Evolutionary conservation across 2,329 filamentous ascomycete genomes (phyloP).

Genomic region (Colletotrichum viniferum): DNA sequence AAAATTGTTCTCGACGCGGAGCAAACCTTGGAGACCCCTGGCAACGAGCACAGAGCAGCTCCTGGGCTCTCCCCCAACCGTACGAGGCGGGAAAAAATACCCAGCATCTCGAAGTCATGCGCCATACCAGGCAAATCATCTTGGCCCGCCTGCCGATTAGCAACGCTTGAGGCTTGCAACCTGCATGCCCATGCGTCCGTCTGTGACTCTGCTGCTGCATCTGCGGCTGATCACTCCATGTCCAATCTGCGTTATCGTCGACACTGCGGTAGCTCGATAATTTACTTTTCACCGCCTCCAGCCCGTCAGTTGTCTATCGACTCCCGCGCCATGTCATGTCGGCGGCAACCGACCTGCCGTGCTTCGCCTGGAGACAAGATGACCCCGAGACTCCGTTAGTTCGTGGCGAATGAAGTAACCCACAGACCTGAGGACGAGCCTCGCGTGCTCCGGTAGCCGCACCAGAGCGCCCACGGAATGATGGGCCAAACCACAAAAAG

Average conservation of each 20-base stretch:
- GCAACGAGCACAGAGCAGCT: background rate
- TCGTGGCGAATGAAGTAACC: background rate
- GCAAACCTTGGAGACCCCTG: conserved; percentile 12
- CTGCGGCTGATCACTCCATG: background rate
- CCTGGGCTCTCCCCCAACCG: background rate
- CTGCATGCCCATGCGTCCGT: background rate
- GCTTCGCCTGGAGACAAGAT: background rate
- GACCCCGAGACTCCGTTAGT: background rate
- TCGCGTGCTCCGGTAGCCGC: background rate
- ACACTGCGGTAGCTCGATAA: background rate
- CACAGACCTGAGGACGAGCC: background rate
- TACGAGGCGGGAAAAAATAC: background rate
- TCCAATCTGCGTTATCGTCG: background rate
- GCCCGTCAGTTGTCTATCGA: background rate
- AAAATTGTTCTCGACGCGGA: conserved; percentile 8
- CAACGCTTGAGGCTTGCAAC: background rate
- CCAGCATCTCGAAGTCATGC: background rate
- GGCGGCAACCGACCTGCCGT: background rate
- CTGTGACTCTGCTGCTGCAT: background rate
- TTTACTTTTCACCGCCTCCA: background rate
- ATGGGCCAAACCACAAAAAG: background rate
- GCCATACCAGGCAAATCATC: background rate
- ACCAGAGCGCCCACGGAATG: background rate
- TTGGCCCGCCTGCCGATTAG: background rate
- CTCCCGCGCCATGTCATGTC: background rate